Evolutionary conservation across 257 asterid species (phyloP), one percentile per base, ranked within the genome.

Genomic region (Solanum sejunctum): DNA sequence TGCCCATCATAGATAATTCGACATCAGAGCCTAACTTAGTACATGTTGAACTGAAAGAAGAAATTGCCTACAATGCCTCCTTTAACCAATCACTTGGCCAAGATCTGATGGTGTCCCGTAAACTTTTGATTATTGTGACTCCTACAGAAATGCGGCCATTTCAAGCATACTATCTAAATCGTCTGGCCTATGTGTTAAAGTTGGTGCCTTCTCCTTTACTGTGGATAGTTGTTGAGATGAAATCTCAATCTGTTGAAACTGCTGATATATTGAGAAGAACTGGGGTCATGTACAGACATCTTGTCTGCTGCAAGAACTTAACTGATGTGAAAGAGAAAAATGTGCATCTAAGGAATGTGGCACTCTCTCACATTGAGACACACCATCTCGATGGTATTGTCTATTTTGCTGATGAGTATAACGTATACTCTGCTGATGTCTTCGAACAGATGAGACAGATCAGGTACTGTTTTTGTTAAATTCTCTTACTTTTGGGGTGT

Each of bases 171-270:
- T 88, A 91, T 86, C 80, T 95, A 85, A 92, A 73, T 57, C 97
- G 94, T 55, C 82, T 95, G 88, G 92, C 94, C 0, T 91, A 90
- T 80, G 91, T 94, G 10, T 88, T 95, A 43, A 87, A 85, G 60
- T 89, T 89, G 83, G 92, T 92, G 43, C 88, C 88, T 13, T 90
- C 89, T 72, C 98, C 98, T 71, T 86, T 90, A 80, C 60, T 95
- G 89, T 95, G 98, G 98, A 89, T 95, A 54, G 93, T 93, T 12
- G 95, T 92, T 87, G 98, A 95, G 93, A 90, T 93, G 97, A 85
- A 85, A 51, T 83, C 89, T 72, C 95, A 92, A 80, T 92, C 98
- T n/a, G 80, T 70, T 71, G 89, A 91, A 89, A 89, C 90, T 82
- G 94, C 98, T 79, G 92, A 92, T 45, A 56, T 92, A 8, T 88